Percentiles rank a stretch among this genome's conserved stretches.
Evolutionary conservation across 305 asterid genomes (phyloP).

Genomic region (Fraxinus angustifolia): DNA sequence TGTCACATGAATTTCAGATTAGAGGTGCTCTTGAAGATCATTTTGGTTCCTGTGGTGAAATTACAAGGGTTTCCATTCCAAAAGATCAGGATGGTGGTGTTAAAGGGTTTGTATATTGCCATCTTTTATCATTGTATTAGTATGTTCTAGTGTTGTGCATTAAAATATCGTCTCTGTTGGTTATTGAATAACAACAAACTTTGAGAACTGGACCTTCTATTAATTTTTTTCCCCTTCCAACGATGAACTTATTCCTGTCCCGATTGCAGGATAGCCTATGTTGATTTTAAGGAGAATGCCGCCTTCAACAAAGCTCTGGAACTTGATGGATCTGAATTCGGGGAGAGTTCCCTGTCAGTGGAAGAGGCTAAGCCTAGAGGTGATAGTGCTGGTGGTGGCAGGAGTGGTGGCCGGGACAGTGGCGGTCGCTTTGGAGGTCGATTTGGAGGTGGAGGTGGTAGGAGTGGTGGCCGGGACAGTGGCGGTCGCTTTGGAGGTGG

Average conservation of each 20-base stretch:
- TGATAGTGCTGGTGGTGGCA: slow-evolving; percentile 30
- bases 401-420: slow-evolving; percentile 30
- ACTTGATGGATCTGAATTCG: slow-evolving; percentile 49
- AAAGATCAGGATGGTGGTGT: slow-evolving; percentile 46
- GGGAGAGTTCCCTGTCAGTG: slow-evolving; percentile 40
- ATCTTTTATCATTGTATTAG: background rate
- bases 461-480: slow-evolving; percentile 31
- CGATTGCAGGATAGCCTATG: slow-evolving; percentile 57
- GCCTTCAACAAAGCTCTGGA: slow-evolving; percentile 53
- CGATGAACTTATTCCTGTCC: slow-evolving; percentile 7
- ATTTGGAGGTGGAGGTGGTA: slow-evolving; percentile 30
- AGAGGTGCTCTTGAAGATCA: slow-evolving; percentile 56
- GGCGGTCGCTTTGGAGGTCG: slow-evolving; percentile 36
- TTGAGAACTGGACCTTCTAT: background rate
- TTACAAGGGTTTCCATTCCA: slow-evolving; percentile 57
- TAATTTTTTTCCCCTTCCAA: background rate
- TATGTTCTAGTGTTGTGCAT: background rate
- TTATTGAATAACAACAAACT: background rate
- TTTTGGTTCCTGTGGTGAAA: slow-evolving; percentile 77
- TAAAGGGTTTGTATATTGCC: slow-evolving; percentile 55
- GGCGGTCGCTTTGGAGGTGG: slow-evolving; percentile 32
- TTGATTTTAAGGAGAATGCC: slow-evolving; percentile 46
- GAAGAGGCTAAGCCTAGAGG: slow-evolving; percentile 65
- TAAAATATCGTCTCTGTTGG: background rate
- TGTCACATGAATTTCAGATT: slow-evolving; percentile 37